phyloP scores from a whole-genome alignment of 192 early-diverging fungal species.

The Podila epicladia region DNA sequence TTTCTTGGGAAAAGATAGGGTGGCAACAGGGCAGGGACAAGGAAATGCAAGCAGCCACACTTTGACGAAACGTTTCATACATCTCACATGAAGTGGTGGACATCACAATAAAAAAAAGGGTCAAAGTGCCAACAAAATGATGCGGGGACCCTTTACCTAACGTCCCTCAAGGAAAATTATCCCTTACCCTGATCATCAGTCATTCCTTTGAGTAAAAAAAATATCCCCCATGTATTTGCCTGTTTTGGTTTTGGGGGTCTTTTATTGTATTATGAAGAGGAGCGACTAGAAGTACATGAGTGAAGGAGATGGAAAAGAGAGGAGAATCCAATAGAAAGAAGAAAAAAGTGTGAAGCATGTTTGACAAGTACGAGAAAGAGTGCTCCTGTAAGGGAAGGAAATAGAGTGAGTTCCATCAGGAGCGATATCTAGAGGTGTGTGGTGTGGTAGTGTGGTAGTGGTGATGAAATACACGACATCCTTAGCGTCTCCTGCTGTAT shows the following conservation, averaged over 20 bases:
- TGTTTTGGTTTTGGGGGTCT: background rate
- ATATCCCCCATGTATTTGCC: too few species aligned
- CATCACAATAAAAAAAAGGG: background rate
- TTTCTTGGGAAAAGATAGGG: background rate
- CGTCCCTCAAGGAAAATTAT: too few species aligned
- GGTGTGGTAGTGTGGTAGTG: background rate
- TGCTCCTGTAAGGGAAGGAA: too few species aligned
- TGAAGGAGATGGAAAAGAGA: background rate
- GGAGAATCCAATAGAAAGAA: constrained; percentile 1
- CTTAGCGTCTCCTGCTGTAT: constrained; percentile 2
- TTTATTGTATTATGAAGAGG: background rate
- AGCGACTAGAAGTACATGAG: too few species aligned
- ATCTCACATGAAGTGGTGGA: background rate
- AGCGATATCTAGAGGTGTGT: background rate
- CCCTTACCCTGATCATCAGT: too few species aligned
- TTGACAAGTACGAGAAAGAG: background rate
- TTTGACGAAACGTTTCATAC: too few species aligned
- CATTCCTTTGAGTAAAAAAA: too few species aligned
- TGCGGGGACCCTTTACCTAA: too few species aligned
- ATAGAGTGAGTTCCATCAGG: background rate
- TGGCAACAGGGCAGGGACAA: background rate
- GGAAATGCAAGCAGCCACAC: background rate
- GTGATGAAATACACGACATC: background rate
- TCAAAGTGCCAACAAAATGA: background rate
- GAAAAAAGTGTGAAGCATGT: background rate